phyloP scores from a whole-genome alignment of 345 rosid species.

The Hibiscus trionum region DNA sequence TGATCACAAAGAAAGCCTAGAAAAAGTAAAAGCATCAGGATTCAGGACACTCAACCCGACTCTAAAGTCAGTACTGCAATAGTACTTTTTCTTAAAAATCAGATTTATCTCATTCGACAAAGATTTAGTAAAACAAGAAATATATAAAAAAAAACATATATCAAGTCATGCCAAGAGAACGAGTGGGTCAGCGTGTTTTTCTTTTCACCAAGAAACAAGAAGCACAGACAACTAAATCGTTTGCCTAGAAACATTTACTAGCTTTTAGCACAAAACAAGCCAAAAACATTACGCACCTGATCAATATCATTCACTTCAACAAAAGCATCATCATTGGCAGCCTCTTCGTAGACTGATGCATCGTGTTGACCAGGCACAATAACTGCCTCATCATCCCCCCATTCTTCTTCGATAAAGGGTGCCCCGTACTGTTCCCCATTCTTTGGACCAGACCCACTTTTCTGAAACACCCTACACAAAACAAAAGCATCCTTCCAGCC shows the following conservation, averaged over 20 bases:
- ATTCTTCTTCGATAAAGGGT: conserved; percentile 88
- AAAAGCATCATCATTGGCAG: conserved; percentile 37
- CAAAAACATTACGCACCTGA: conserved; percentile 42
- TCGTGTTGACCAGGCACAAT: conserved; percentile 39
- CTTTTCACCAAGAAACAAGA: neutral
- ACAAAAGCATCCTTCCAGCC: conserved; percentile 70
- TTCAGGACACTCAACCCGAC: neutral
- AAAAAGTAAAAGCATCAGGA: neutral
- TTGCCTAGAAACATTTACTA: neutral
- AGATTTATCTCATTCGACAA: neutral
- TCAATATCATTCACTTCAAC: conserved; percentile 41
- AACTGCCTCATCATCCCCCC: conserved; percentile 65
- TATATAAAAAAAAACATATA: neutral
- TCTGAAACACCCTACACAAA: conserved; percentile 81
- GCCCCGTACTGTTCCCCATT: conserved; percentile 97
- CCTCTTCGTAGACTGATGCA: conserved; percentile 30
- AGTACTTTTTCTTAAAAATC: neutral
- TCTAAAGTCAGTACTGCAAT: neutral
- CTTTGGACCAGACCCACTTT: conserved; percentile 95
- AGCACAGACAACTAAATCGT: neutral
- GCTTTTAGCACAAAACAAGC: neutral
- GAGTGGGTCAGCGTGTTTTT: neutral
- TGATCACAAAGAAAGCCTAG: neutral
- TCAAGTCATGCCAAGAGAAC: neutral
- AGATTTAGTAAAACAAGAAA: neutral